phyloP scores from a whole-genome alignment of 2,329 filamentous ascomycete genomes.

The Xylariaceae sp. region DNA sequence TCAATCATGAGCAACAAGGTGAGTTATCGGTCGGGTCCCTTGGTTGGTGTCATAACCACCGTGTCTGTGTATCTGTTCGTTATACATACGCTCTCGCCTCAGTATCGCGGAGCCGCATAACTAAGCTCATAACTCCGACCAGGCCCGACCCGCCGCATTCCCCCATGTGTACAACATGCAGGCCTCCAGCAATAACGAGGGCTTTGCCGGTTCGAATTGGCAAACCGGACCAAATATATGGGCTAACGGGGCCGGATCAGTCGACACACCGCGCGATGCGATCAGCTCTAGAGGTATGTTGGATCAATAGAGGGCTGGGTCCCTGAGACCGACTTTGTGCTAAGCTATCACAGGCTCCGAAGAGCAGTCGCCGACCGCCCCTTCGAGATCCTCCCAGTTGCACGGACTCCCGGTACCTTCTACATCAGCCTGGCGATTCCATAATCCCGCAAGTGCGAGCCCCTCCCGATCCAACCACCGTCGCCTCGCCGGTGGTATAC shows the following conservation, averaged over 20 bases:
- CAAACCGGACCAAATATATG: slow-evolving; percentile 42
- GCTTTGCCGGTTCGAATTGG: slow-evolving; percentile 34
- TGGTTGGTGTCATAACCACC: no score
- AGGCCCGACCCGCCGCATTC: slow-evolving; percentile 30
- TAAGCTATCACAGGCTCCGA: slow-evolving; percentile 31
- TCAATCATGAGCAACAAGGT: background rate
- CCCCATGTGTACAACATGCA: slow-evolving; percentile 33
- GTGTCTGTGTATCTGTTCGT: no score
- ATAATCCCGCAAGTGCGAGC: slow-evolving; percentile 44
- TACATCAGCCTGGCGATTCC: slow-evolving; percentile 53
- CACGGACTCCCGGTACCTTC: slow-evolving; percentile 65
- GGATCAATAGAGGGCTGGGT: background rate
- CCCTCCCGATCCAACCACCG: no score
- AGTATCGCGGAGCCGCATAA: no score
- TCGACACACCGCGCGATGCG: slow-evolving; percentile 41
- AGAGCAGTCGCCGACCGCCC: slow-evolving; percentile 42
- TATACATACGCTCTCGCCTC: background rate
- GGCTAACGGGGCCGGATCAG: slow-evolving; percentile 45
- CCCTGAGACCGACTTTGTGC: slow-evolving; percentile 1
- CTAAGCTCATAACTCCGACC: slow-evolving; percentile 1
- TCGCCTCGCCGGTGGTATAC: no score
- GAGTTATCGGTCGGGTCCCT: background rate
- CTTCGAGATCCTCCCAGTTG: slow-evolving; percentile 65
- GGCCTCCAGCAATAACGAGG: slow-evolving; percentile 30
- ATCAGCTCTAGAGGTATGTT: slow-evolving; percentile 45